Evolutionary conservation across 2,329 filamentous ascomycete species (phyloP), one percentile per base, ranked within the genome.

Genomic region (Lithohypha guttulata): DNA sequence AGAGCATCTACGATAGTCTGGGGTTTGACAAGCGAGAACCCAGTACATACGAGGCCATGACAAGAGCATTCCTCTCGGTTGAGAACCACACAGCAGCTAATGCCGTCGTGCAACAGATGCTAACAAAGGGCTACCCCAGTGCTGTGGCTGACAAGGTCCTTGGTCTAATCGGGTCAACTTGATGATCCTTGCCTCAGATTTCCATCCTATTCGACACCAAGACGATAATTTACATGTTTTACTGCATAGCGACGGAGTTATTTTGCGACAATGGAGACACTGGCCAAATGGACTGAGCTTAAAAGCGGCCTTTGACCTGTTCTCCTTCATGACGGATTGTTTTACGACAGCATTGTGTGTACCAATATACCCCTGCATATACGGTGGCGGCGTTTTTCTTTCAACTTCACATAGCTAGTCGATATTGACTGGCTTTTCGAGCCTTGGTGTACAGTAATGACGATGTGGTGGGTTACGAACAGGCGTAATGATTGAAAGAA

Each of bases 11-110:
- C 57, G 73, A 82, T 43, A 70, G 73, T n/a, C 79, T 98, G 3
- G 75, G 79, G 6, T 72, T 76, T 19, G 73, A 78, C 39, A 86
- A 80, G 64, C 79, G 91, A 42, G 91, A 98, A 66, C 91, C 91
- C 3, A 95, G 86, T 68, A 98, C 91, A 3, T 98, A 98, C 60
- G 91, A 98, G 65, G 87, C 89, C 27, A 98, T 98, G 91, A 94
- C 87, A 4, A 75, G 91, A 31, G 91, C 91, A 1, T 95, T 81
- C 63, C 75, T 98, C 39, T 78, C 85, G 8, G 81, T 81, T 3
- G 84, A 93, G 56, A 77, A 93, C 57, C 79, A 84, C 22, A 72
- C 78, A 34, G 71, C 74, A 42, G 91, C 91, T 26, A 78, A 85
- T 63, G 63, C 56, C 8, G 81, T 94, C 10, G 87, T 94, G 17